Base-by-base conservation (phyloP, 208 protist genomes). In the Trypanosoma lewisi region DNA sequence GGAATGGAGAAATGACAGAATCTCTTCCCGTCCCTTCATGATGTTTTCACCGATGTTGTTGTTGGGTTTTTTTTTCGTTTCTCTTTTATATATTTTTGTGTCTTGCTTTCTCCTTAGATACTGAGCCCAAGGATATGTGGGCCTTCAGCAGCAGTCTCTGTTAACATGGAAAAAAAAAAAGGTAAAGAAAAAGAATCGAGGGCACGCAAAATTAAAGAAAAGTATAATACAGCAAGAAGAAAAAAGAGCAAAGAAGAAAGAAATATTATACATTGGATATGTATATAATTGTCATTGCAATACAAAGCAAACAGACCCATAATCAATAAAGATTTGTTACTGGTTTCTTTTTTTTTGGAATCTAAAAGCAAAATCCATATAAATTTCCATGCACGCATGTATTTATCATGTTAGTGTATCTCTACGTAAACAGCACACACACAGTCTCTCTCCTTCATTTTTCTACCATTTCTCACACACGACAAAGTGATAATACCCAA, bases 401-500 rank as follows among this genome's bases (percentile, higher is more conserved):
- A n/a, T n/a, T n/a, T n/a, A n/a, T n/a, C n/a, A n/a, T n/a, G n/a
- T n/a, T n/a, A n/a, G n/a, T n/a, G n/a, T n/a, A 39, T 16, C 36
- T 6, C 8, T 12, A 39, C 6, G 36, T 39, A 39, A 39, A 39
- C 36, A 39, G 36, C 8, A 16, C 36, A 39, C 36, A 39, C 1
- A 47, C n/a, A 9, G 30, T 2, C 48, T 1, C 30, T 31, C 25
- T 63, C 37, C 47, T 80, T 27, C 34, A 33, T 67, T 33, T 14
- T 30, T 19, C 27, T 49, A 19, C 42, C 36, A 36, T n/a, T n/a
- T n/a, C 0, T 45, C 28, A 37, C 39, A 36, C 31, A 47, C 23
- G 41, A 45, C 53, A 25, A 83, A 89, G 56, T 69, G 75, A 50
- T 61, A 89, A 37, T 14, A 89, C 67, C 76, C 79, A 86, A 21